Base-by-base conservation (phyloP, 176 grass and related monocot species). In the Dendrocalamus sinicus region DNA sequence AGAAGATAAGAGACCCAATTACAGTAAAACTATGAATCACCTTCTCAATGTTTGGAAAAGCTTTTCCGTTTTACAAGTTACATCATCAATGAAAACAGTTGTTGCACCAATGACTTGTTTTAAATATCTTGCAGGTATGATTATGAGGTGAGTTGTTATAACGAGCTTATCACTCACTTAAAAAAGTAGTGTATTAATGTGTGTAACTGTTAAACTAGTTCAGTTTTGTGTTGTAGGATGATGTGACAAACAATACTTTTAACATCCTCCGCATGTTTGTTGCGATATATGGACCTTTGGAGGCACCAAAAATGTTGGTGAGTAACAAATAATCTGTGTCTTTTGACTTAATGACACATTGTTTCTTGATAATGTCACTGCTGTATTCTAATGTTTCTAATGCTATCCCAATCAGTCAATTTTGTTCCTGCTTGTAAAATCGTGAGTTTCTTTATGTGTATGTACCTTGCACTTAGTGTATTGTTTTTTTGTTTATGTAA, bases 211-310 rank as follows among this genome's bases (percentile, higher is more conserved):
- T 88, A 9, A 65, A 61, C 2, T 83, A 55, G 66, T 82, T 80
- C n/a, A 75, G 46, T 72, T 81, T 81, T 80, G 6, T 86, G 30
- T 54, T 59, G 8, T 78, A 95, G 96, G 96, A 95, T 64, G 96
- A 95, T 79, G 96, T 98, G 69, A 69, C 90, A 46, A 89, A 94
- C 62, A 95, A 95, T 83, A 89, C 85, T 64, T 95, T 92, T 83
- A 95, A 98, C 54, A 83, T 95, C 70, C 81, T 95, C 22, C 91
- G 91, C 70, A 98, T 98, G 96, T 98, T 95, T 92, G 48, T 84
- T 73, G 86, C 65, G 15, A 67, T 98, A 81, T 95, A 98, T 89
- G 96, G 96, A 89, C 81, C 93, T 89, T 92, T 87, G 61, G 77
- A 89, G 74, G 96, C 91, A 75, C 89, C 93, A 45, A 91, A 87